These are phyloP conservation scores for Penicillium manginii DNA, from an alignment of 495 filamentous ascomycete species.

Conservation along the genomic window DNA sequence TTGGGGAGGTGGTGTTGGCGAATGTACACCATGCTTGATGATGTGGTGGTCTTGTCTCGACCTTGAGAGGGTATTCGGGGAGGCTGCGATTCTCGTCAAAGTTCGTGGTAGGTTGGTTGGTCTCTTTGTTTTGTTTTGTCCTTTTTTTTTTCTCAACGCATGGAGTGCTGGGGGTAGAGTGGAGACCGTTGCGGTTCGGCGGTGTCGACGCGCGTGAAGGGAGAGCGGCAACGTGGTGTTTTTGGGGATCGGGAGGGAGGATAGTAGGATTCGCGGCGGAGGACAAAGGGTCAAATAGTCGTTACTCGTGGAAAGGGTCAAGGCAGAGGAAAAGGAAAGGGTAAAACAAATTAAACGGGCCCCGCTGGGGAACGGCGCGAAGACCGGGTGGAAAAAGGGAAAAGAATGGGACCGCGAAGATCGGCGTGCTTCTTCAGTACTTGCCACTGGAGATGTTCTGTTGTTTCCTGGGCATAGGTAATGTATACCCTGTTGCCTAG, in stretches of 20 bases:
- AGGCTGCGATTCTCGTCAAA: slow-evolving; percentile 1
- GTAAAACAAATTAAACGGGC: slow-evolving; percentile 15
- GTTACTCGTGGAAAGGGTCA: neutral
- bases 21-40: slow-evolving; percentile 75
- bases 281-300: neutral
- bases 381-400: slow-evolving; percentile 11
- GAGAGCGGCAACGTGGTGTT: neutral
- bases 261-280: neutral
- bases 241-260: slow-evolving; percentile 1
- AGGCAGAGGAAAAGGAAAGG: slow-evolving; percentile 2
- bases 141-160: slow-evolving; percentile 14
- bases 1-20: slow-evolving; percentile 88
- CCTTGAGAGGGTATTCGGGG: neutral
- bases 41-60: neutral
- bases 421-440: slow-evolving; percentile 9
- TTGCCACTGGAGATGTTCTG: neutral
- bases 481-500: too few species aligned
- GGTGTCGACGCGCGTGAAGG: slow-evolving; percentile 1
- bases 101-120: neutral
- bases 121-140: slow-evolving; percentile 9
- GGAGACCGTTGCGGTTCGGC: neutral
- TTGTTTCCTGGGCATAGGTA: neutral
- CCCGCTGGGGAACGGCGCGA: slow-evolving; percentile 15
- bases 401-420: slow-evolving; percentile 16
- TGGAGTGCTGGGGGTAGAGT: slow-evolving; percentile 1